Evolutionary conservation across 257 asterid species (phyloP), one percentile per base, ranked within the genome.

Genomic region (Nicotiana benthamiana): DNA sequence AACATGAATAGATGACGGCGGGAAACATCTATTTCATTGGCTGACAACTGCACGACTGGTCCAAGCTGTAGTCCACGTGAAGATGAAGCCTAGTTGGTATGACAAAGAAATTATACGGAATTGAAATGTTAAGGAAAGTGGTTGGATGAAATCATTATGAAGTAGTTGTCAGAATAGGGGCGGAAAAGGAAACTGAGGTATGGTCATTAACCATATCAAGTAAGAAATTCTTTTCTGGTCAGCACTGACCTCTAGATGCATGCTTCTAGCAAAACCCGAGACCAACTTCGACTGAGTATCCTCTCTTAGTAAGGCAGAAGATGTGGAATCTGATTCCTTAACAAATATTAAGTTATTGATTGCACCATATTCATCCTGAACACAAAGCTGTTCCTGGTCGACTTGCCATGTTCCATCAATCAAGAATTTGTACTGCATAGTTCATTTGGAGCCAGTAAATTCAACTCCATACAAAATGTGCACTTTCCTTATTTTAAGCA

Each of bases 401-500:
- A 87, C 88, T 83, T 70, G 84, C 97, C 97, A 92, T 30, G 81
- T 30, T 24, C 90, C 93, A 83, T 92, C 97, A 20, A 90, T 93
- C 82, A 92, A 81, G 88, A 89, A 92, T 62, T 86, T 90, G 87
- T 89, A 90, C 97, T 92, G 90, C 83, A 79, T 51, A 48, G 77
- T 51, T 67, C 53, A 72, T 59, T 81, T 75, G 60, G 83, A 78
- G 75, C 57, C 76, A 64, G 32, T 59, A 67, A 32, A 75, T 77
- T 32, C 54, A 77, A 77, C 66, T 77, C 70, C 68, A 7, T 70
- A 70, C 77, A 72, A 72, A 72, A 72, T 22, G 77, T 43, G 40
- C 59, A 46, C 8, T 22, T 72, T 46, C 15, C 40, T 72, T 72
- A 72, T 12, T 13, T 22, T 43, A 72, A 43, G 60, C 77, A 72